Percentiles rank a stretch among this genome's conserved stretches.
Conservation (phyloP, 1,139 yeast species). For the Saccharomyces hybrid region DNA sequence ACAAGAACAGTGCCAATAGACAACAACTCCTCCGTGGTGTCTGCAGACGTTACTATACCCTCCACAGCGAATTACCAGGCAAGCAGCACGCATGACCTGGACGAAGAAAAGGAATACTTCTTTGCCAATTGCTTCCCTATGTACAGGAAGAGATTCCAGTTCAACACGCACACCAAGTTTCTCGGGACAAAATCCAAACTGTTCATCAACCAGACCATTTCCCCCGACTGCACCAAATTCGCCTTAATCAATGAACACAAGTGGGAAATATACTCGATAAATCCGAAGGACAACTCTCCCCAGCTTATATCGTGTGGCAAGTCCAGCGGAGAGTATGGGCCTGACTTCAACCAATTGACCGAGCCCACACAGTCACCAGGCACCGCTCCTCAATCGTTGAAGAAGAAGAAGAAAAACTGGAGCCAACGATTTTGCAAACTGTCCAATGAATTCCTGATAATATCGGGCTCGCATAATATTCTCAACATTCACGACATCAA, state of each 20-base stretch:
- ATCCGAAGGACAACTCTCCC: slow-evolving; percentile 39
- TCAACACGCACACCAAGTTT: slow-evolving; percentile 52
- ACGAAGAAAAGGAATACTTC: slow-evolving; percentile 45
- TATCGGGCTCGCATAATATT: slow-evolving; percentile 69
- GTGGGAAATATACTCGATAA: slow-evolving; percentile 64
- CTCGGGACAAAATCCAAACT: slow-evolving; percentile 44
- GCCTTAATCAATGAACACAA: slow-evolving; percentile 58
- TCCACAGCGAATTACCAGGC: slow-evolving; percentile 6
- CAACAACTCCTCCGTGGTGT: slow-evolving; percentile 6
- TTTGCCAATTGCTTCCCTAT: slow-evolving; percentile 79
- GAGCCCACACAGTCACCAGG: slow-evolving; percentile 26
- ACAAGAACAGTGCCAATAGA: slow-evolving; percentile 20
- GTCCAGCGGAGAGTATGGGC: slow-evolving; percentile 60
- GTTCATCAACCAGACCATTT: slow-evolving; percentile 54
- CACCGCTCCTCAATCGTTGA: slow-evolving; percentile 9
- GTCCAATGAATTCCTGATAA: slow-evolving; percentile 51
- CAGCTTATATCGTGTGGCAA: slow-evolving; percentile 58
- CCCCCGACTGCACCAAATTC: slow-evolving; percentile 44
- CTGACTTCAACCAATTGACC: slow-evolving; percentile 35
- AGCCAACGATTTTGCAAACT: slow-evolving; percentile 60
- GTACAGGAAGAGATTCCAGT: slow-evolving; percentile 59
- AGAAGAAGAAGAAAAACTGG: slow-evolving; percentile 36
- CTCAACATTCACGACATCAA: slow-evolving; percentile 56
- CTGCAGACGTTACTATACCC: neutral
- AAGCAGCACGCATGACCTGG: slow-evolving; percentile 13